Base-by-base conservation (phyloP, 371 early-diverging fungal genomes). In the Batkoa obscura region DNA sequence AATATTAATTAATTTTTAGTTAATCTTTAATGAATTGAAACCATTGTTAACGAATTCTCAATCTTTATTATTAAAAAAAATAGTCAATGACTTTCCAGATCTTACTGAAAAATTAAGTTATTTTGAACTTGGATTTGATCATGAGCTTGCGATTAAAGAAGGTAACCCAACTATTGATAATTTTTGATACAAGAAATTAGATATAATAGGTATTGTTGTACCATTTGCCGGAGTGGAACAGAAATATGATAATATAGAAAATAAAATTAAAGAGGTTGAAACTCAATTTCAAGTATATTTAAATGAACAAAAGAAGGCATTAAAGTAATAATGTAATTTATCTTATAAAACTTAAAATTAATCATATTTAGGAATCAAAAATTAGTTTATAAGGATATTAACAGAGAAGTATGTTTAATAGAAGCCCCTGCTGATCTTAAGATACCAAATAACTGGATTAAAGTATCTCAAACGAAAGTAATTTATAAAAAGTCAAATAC, bases 331-430 rank as follows among this genome's bases (percentile, higher is more conserved):
- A 43, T 0, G 17, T 10, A n/a, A 32, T 41, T 23, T 8, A n/a
- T 50, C 8, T 8, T 13, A 13, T n/a, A 10, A 43, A 1, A 55
- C 10, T 51, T n/a, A 31, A 9, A 6, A 10, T 50, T 33, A 36
- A 33, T 55, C 8, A 62, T 42, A 0, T 38, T 6, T 59, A 75
- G 76, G 43, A 69, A 68, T 2, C 59, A 69, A 33, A 68, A 72
- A 38, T 54, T 84, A n/a, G 60, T 55, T 2, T 99, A 86, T 72
- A 85, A 81, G 61, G 81, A 94, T 70, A 64, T 94, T 50, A 94
- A 94, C 31, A 98, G 98, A 65, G 99, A 98, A 62, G 75, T 88
- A 6, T 93, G 86, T 67, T 93, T 91, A 69, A 64, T 99, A 12
- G 98, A 99, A 64, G 76, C 90, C 1, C 86, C 96, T 0, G 72